Evolutionary conservation across 2,329 filamentous ascomycete genomes (phyloP).

Genomic region (Ophiosphaerella herpotricha): DNA sequence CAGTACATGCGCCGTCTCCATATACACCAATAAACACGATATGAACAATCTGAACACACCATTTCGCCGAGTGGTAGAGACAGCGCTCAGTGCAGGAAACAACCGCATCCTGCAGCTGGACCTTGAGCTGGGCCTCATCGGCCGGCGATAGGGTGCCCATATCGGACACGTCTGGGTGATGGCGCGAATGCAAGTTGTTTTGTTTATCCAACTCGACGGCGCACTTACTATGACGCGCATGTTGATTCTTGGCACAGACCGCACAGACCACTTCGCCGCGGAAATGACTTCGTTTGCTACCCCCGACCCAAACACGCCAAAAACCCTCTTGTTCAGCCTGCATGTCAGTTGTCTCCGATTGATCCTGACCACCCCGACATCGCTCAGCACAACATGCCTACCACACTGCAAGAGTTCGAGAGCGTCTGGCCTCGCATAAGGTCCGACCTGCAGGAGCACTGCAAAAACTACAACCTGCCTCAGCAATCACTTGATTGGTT

Average conservation of each 20-base stretch:
- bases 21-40: not conserved
- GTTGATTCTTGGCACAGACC: constrained; percentile 20
- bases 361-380: not conserved
- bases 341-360: constrained; percentile 3
- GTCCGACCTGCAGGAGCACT: constrained; percentile 78
- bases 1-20: constrained; percentile 16
- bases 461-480: constrained; percentile 81
- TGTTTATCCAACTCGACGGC: not conserved
- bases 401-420: constrained; percentile 86
- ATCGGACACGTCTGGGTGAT: not conserved
- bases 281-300: constrained; percentile 21
- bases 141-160: constrained; percentile 42
- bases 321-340: not conserved
- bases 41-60: constrained; percentile 57
- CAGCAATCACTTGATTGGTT: constrained; percentile 83
- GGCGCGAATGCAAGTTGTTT: not conserved
- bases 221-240: constrained; percentile 1
- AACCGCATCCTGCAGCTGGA: constrained; percentile 80
- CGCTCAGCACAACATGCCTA: constrained; percentile 59
- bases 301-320: constrained; percentile 7
- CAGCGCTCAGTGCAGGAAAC: constrained; percentile 92
- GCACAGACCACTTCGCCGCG: constrained; percentile 12
- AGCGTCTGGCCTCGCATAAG: constrained; percentile 84
- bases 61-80: constrained; percentile 95
- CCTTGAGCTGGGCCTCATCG: constrained; percentile 65